Conservation (phyloP, 2,329 filamentous ascomycete genomes). For the Teratosphaeria epicoccoides region DNA sequence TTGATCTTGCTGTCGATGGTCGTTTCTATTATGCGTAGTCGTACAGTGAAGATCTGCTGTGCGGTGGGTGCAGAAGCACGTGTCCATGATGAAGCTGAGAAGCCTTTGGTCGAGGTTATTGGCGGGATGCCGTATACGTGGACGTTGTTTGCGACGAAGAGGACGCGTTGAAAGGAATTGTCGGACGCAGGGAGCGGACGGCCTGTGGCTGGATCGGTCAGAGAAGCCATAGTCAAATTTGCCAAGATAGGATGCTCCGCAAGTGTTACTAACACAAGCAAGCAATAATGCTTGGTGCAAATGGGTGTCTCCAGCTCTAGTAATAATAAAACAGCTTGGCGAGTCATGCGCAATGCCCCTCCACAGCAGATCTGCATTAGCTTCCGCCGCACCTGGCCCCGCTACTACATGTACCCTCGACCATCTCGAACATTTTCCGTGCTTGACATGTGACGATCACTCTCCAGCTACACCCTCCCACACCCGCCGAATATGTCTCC, state of each 20-base stretch:
- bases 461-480: neutral
- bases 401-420: neutral
- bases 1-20: conserved; percentile 17
- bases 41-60: conserved; percentile 75
- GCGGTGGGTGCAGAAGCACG: conserved; percentile 49
- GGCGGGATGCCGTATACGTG: conserved; percentile 86
- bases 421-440: neutral
- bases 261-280: too few relatives aligned
- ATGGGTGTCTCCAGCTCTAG: too few relatives aligned
- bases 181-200: conserved; percentile 47
- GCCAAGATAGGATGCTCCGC: too few relatives aligned
- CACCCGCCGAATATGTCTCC: neutral
- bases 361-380: neutral
- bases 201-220: conserved; percentile 60
- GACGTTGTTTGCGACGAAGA: conserved; percentile 63
- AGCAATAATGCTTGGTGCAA: too few relatives aligned
- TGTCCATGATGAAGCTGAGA: conserved; percentile 70
- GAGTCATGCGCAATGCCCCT: neutral
- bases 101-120: conserved; percentile 64
- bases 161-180: conserved; percentile 73
- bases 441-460: neutral
- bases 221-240: conserved; percentile 42
- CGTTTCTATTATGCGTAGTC: conserved; percentile 47
- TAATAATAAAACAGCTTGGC: too few relatives aligned
- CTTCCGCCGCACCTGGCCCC: neutral